Conservation (phyloP, 345 rosid species). For the Rhodamnia rubescens region DNA sequence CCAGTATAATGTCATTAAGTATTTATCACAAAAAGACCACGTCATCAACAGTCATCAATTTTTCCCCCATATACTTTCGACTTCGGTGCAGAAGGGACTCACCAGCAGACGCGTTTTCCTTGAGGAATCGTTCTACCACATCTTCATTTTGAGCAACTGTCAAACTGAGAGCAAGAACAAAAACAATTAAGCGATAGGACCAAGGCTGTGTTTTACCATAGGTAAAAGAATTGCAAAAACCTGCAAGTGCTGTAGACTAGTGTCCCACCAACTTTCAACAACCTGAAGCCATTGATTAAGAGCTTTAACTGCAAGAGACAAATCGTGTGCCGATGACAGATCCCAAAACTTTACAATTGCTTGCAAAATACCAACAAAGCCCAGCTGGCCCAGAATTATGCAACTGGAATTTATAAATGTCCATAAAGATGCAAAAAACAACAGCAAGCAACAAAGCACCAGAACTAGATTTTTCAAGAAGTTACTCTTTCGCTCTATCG, state of each 20-base stretch:
- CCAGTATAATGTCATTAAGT: neutral
- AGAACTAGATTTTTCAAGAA: neutral
- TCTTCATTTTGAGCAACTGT: conserved; percentile 92
- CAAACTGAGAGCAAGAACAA: conserved; percentile 34
- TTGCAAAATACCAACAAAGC: neutral
- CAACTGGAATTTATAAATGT: neutral
- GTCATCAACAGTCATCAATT: neutral
- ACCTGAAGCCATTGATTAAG: conserved; percentile 67
- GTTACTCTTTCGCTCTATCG: neutral
- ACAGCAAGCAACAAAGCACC: neutral
- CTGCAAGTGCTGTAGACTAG: conserved; percentile 97
- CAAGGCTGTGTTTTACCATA: neutral
- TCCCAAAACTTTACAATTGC: neutral
- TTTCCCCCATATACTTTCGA: neutral
- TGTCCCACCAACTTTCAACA: conserved; percentile 70
- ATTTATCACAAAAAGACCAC: neutral
- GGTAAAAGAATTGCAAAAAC: conserved; percentile 9
- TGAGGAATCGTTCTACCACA: conserved; percentile 60
- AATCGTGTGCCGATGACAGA: neutral
- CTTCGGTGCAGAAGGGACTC: neutral
- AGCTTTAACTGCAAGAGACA: conserved; percentile 53
- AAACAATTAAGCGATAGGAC: neutral
- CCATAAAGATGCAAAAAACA: neutral
- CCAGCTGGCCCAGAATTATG: neutral
- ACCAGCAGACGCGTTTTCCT: conserved; percentile 67